Evolutionary conservation across 176 grass and related monocot genomes (phyloP), one percentile per base, ranked within the genome.

Genomic region (Phragmites australis): DNA sequence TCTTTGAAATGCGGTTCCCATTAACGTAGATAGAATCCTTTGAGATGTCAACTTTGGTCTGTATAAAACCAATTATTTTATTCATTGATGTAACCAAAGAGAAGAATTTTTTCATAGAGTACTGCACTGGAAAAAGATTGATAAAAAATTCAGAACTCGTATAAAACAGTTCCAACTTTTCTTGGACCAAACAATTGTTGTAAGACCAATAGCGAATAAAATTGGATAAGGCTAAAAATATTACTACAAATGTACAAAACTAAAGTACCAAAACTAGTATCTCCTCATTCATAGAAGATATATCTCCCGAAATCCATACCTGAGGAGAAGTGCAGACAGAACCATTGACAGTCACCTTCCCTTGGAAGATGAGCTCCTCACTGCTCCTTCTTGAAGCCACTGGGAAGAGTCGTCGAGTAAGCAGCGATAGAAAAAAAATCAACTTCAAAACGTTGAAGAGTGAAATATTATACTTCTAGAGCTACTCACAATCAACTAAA

Each of bases 21-120:
- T 98, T 94, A 68, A 98, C 90, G 16, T 98, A 94, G 81, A 98
- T 93, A 60, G 92, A 93, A 85, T 98, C 95, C 95, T 94, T 94
- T 1, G 78, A 75, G 51, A 98, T 58, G 80, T 94, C 90, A 42
- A 98, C 92, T 66, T 64, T 87, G 63, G 86, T 98, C 92, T 98
- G 82, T 31, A 90, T 19, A 87, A 84, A 39, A 51, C 57, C 30
- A 85, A 85, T 59, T 43, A 25, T 17, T 26, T 29, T 84, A 31
- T 32, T 5, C 42, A 70, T 70, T 10, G 3, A 64, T 50, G 18
- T 66, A 54, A 68, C 25, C 45, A 70, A 10, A 45, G 8, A 50
- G 3, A 58, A 14, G 3, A 18, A 1, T 6, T 52, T 68, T 37
- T 54, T 62, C 39, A 64, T 65, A 31, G 45, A 25, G 26, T 51